Conservation (phyloP, 2,329 filamentous ascomycete species). For the Arthrinium puccinioides region DNA sequence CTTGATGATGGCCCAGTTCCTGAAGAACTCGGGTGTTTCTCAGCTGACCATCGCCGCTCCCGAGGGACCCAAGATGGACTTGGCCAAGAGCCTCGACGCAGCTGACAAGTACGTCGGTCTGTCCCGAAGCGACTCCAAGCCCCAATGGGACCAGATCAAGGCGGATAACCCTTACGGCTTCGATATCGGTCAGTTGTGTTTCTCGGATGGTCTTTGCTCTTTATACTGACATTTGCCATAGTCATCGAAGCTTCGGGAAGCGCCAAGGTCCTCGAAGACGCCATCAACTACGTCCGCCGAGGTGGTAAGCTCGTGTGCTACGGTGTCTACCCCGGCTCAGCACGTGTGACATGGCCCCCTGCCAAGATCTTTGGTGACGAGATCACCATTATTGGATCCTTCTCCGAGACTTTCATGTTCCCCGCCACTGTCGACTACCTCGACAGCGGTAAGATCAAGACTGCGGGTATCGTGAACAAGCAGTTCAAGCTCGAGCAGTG, state of each 20-base stretch:
- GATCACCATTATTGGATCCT: conserved; percentile 66
- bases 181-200: conserved; percentile 47
- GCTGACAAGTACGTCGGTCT: conserved; percentile 48
- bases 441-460: conserved; percentile 52
- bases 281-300: conserved; percentile 64
- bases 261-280: conserved; percentile 60
- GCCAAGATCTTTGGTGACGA: conserved; percentile 63
- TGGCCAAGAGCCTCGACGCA: conserved; percentile 51
- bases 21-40: conserved; percentile 54
- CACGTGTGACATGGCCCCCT: conserved; percentile 61
- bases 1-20: conserved; percentile 35
- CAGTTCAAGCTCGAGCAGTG: conserved; percentile 67
- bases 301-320: conserved; percentile 68
- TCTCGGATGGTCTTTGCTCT: not conserved
- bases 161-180: conserved; percentile 64
- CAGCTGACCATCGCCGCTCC: conserved; percentile 65
- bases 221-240: conserved; percentile 14
- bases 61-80: conserved; percentile 61
- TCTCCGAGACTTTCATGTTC: conserved; percentile 70
- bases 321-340: conserved; percentile 58
- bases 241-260: conserved; percentile 65
- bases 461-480: conserved; percentile 66
- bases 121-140: conserved; percentile 44
- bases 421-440: conserved; percentile 46
- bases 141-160: conserved; percentile 56